These are phyloP conservation scores for Boletus barrowsii DNA, from an alignment of 768 basidiomycete species.

Conservation along the genomic window DNA sequence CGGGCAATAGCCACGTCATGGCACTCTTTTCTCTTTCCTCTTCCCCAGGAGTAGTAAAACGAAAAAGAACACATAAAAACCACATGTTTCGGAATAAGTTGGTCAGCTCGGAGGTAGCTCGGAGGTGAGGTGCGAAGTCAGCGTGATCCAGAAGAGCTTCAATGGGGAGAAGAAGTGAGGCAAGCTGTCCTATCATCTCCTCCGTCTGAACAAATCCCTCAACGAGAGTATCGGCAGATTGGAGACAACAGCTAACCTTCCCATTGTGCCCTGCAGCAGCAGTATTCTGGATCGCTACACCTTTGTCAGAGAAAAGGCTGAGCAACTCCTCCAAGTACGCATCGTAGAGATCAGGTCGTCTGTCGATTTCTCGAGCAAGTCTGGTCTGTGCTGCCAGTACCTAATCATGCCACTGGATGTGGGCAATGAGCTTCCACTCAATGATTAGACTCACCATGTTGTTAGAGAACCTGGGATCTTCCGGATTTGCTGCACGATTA, in stretches of 20 bases:
- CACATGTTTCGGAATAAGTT: constrained; percentile 89
- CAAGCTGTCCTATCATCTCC: constrained; percentile 83
- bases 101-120: constrained; percentile 57
- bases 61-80: constrained; percentile 88
- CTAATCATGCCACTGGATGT: constrained; percentile 34
- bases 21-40: constrained; percentile 52
- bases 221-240: constrained; percentile 2
- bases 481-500: constrained; percentile 82
- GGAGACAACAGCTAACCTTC: constrained; percentile 46
- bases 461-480: constrained; percentile 84
- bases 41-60: constrained; percentile 53
- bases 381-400: constrained; percentile 89
- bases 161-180: constrained; percentile 85
- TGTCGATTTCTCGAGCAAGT: constrained; percentile 74
- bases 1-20: constrained; percentile 77
- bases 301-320: constrained; percentile 85
- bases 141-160: constrained; percentile 77
- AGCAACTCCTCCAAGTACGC: constrained; percentile 82
- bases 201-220: constrained; percentile 49
- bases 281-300: constrained; percentile 82
- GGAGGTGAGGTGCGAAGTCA: constrained; percentile 59
- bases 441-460: constrained; percentile 63
- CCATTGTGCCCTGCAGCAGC: constrained; percentile 62
- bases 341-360: constrained; percentile 74
- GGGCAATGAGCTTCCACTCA: not conserved